A percentile compares a stretch with the other conserved stretches of the same genome.
phyloP scores from a whole-genome alignment of 192 early-diverging fungal species.

The Physocladia obscura region DNA sequence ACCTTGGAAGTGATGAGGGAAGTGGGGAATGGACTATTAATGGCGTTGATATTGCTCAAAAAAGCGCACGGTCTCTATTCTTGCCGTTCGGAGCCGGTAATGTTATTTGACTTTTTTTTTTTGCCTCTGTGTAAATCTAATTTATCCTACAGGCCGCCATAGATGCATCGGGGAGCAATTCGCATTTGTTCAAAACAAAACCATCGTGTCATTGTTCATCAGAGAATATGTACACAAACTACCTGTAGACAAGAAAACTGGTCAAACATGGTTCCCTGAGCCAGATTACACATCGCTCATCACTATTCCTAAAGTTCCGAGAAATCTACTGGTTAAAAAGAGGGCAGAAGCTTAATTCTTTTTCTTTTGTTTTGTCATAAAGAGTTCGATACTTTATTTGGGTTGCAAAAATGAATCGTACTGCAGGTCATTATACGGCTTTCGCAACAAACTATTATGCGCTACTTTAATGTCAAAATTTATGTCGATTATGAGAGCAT shows the following conservation, averaged over 20 bases:
- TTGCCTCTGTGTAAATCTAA: neutral
- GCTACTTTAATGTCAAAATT: conserved; percentile 83
- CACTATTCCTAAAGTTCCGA: conserved; percentile 67
- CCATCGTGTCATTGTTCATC: conserved; percentile 80
- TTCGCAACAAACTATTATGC: conserved; percentile 60
- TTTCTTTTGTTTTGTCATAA: neutral
- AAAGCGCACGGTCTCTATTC: conserved; percentile 75
- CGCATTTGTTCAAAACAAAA: conserved; percentile 94
- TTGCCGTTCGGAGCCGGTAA: conserved; percentile 94
- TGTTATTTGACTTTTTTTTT: neutral
- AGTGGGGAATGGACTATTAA: conserved; percentile 58
- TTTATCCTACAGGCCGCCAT: conserved; percentile 67
- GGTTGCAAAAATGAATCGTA: conserved; percentile 19
- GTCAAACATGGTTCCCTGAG: conserved; percentile 69
- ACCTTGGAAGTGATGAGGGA: conserved; percentile 53
- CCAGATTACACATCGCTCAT: conserved; percentile 90
- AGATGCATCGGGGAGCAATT: conserved; percentile 98
- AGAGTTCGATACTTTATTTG: neutral
- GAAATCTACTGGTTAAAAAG: conserved; percentile 31
- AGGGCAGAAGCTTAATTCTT: neutral
- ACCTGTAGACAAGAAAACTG: conserved; percentile 44
- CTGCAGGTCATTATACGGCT: conserved; percentile 54
- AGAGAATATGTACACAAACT: conserved; percentile 75
- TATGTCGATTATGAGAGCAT: conserved; percentile 90
- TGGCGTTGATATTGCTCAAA: conserved; percentile 63